Percentiles rank a stretch among this genome's conserved stretches.
Conservation (phyloP, 1,284 basidiomycete species). For the Vanrija sp. region DNA sequence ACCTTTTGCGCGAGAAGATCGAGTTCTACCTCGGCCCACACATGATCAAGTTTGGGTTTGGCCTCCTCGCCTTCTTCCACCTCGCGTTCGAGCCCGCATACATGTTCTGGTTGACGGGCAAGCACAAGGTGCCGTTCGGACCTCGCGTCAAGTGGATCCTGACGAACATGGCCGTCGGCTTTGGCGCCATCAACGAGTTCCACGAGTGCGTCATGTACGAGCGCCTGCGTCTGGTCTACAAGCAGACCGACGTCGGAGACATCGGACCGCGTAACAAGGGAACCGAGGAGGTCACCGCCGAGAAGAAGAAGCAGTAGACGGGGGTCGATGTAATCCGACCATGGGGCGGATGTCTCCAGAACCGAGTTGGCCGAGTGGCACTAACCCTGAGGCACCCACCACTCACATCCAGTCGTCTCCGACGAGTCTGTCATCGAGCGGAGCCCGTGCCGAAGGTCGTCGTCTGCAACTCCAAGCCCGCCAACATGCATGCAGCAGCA, state of each 20-base stretch:
- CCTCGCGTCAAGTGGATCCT: slow-evolving; percentile 29
- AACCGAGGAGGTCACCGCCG: neutral
- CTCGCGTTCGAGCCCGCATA: slow-evolving; percentile 18
- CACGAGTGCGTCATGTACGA: slow-evolving; percentile 36
- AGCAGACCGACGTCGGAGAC: slow-evolving; percentile 34
- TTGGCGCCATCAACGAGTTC: slow-evolving; percentile 33
- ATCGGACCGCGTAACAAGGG: slow-evolving; percentile 11
- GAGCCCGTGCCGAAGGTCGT: no score
- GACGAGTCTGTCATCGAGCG: no score
- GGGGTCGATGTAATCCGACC: no score
- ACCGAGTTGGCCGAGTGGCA: no score
- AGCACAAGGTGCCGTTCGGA: slow-evolving; percentile 13
- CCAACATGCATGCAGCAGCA: no score
- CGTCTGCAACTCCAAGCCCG: no score
- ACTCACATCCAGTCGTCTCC: no score
- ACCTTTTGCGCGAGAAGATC: slow-evolving; percentile 16
- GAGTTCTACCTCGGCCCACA: slow-evolving; percentile 9
- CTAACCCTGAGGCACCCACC: no score
- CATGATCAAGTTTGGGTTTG: slow-evolving; percentile 20
- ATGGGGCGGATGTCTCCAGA: no score
- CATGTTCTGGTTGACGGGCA: slow-evolving; percentile 8
- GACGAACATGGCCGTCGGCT: slow-evolving; percentile 27
- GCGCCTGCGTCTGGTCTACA: slow-evolving; percentile 25
- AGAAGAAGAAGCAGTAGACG: slow-evolving; percentile 9
- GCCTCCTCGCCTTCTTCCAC: slow-evolving; percentile 11